Conservation (phyloP, 2,329 filamentous ascomycete species). For the Cladosporium sp. region DNA sequence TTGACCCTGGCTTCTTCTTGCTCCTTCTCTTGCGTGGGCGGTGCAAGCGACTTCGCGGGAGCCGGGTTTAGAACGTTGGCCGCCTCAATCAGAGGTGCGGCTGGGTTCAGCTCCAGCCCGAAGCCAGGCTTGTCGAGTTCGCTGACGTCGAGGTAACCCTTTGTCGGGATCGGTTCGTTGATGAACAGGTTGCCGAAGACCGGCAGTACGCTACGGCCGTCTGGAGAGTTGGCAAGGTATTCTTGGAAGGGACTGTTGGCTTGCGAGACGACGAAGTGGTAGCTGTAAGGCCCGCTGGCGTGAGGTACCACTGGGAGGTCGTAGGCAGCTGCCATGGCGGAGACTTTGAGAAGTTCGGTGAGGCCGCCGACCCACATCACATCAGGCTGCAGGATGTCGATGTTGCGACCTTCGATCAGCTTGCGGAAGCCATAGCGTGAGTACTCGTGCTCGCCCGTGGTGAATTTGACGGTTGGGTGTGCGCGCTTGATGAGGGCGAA, state of each 20-base stretch:
- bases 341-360: conserved; percentile 86
- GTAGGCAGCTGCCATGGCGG: conserved; percentile 84
- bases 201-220: conserved; percentile 82
- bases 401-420: conserved; percentile 81
- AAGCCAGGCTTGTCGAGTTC: conserved; percentile 87
- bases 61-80: conserved; percentile 65
- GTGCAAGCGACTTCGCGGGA: conserved; percentile 40
- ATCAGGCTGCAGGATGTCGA: conserved; percentile 92
- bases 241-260: conserved; percentile 93
- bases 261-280: conserved; percentile 93
- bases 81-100: conserved; percentile 73
- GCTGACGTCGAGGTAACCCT: conserved; percentile 74
- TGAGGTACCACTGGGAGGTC: conserved; percentile 95
- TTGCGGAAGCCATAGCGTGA: conserved; percentile 93
- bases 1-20: conserved; percentile 9
- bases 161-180: conserved; percentile 82
- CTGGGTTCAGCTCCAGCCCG: conserved; percentile 79
- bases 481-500: conserved; percentile 86
- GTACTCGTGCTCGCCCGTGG: conserved; percentile 93
- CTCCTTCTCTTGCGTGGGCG: conserved; percentile 22
- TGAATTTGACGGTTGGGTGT: conserved; percentile 87
- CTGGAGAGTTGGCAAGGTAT: conserved; percentile 87
- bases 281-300: conserved; percentile 88
- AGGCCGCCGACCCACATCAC: conserved; percentile 96
- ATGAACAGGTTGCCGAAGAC: conserved; percentile 89